Evolutionary conservation across 192 early-diverging fungal genomes (phyloP).

Genomic region (Backusella tuberculispora): DNA sequence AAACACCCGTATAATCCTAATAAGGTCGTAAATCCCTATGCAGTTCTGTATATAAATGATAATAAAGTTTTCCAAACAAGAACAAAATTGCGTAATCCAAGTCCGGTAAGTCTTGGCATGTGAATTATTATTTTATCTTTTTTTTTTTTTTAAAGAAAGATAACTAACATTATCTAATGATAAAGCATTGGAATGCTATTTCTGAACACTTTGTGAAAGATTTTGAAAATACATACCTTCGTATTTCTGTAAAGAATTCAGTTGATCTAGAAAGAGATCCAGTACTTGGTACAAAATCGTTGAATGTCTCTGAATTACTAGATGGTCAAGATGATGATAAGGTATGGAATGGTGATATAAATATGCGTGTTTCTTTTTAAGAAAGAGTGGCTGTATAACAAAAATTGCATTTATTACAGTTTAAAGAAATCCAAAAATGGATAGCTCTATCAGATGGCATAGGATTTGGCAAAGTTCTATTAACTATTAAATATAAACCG

Average conservation of each 20-base stretch:
- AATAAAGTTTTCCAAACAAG: slow-evolving; percentile 31
- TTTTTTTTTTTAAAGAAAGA: not conserved
- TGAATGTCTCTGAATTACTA: slow-evolving; percentile 24
- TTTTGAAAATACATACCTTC: slow-evolving; percentile 15
- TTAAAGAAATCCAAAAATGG: slow-evolving; percentile 32
- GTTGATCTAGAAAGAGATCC: slow-evolving; percentile 35
- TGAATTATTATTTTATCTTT: not conserved
- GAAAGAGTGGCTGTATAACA: not conserved
- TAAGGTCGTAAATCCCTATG: slow-evolving; percentile 31
- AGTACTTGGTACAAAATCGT: slow-evolving; percentile 25
- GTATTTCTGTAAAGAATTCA: slow-evolving; percentile 31
- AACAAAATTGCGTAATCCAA: slow-evolving; percentile 31
- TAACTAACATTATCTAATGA: not conserved
- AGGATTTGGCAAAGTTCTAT: slow-evolving; percentile 33
- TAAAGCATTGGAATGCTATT: slow-evolving; percentile 36
- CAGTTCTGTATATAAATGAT: slow-evolving; percentile 36
- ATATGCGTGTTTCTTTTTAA: not conserved
- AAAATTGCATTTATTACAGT: not conserved
- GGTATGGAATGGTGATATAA: not conserved
- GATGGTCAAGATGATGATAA: slow-evolving; percentile 17
- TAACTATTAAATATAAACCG: slow-evolving; percentile 34
- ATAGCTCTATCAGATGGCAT: slow-evolving; percentile 32
- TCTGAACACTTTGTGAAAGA: slow-evolving; percentile 40
- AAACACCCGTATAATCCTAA: slow-evolving; percentile 36
- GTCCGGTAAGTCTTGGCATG: slow-evolving; percentile 26